Evolutionary conservation across 768 basidiomycete species (phyloP).

Genomic region (Leucosporidium creatinivorum): DNA sequence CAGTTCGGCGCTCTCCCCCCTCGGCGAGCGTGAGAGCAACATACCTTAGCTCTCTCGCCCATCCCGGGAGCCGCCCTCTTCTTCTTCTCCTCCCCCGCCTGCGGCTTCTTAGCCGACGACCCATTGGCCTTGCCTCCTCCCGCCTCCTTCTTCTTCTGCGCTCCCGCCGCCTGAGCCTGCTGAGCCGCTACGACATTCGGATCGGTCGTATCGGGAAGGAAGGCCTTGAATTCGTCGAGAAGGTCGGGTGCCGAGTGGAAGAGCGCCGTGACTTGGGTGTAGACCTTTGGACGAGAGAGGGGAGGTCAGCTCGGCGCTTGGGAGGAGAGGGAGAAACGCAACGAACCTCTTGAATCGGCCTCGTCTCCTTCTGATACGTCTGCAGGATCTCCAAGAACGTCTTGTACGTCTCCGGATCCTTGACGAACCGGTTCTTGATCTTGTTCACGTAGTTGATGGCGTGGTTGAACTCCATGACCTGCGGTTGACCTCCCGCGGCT

Average conservation of each 20-base stretch:
- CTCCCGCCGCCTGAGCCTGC: constrained; percentile 3
- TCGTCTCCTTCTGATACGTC: constrained; percentile 53
- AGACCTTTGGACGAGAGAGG: constrained; percentile 29
- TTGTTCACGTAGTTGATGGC: constrained; percentile 98
- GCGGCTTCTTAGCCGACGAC: background rate
- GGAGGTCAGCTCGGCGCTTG: background rate
- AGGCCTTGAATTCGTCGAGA: constrained; percentile 39
- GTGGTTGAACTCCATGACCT: constrained; percentile 52
- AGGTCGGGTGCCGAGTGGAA: constrained; percentile 37
- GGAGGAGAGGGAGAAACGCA: constrained; percentile 8
- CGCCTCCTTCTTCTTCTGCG: constrained; percentile 6
- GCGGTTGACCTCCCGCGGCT: background rate
- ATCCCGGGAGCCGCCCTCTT: constrained; percentile 31
- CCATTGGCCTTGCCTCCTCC: background rate
- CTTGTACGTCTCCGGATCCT: constrained; percentile 70
- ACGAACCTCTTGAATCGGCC: constrained; percentile 51
- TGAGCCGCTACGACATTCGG: constrained; percentile 11
- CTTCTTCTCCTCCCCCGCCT: constrained; percentile 23
- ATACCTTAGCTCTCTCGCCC: constrained; percentile 26
- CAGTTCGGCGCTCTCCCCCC: too few species aligned
- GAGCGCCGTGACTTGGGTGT: constrained; percentile 36
- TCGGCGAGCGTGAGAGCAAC: background rate
- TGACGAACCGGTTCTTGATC: constrained; percentile 84
- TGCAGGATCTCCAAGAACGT: constrained; percentile 48
- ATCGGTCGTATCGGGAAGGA: constrained; percentile 36